A percentile compares a stretch with the other conserved stretches of the same genome.
phyloP scores from a whole-genome alignment of 2,329 filamentous ascomycete genomes.

The Sordariomycetes sp. region DNA sequence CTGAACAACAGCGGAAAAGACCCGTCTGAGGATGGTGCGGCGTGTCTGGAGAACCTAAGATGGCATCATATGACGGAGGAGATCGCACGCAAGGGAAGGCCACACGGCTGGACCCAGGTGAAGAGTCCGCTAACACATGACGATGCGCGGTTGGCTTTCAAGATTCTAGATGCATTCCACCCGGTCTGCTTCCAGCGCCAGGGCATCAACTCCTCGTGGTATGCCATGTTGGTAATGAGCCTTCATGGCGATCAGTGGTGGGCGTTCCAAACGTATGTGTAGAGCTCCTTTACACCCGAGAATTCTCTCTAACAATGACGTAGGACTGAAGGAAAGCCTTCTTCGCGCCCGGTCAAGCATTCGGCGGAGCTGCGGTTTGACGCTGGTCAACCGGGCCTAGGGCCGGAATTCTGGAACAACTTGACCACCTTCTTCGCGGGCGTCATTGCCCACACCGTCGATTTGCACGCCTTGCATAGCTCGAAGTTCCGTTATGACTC shows the following conservation, averaged over 20 bases:
- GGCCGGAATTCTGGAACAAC: constrained; percentile 36
- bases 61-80: constrained; percentile 48
- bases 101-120: constrained; percentile 48
- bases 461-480: constrained; percentile 31
- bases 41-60: constrained; percentile 46
- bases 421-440: constrained; percentile 34
- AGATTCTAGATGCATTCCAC: constrained; percentile 49
- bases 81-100: constrained; percentile 44
- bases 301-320: not conserved
- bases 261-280: constrained; percentile 50
- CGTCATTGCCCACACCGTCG: constrained; percentile 35
- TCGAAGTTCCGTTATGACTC: constrained; percentile 24
- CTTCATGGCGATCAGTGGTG: constrained; percentile 69
- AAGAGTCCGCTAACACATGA: constrained; percentile 35
- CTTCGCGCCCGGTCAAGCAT: constrained; percentile 11
- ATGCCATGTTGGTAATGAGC: constrained; percentile 56
- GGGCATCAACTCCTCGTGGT: constrained; percentile 63
- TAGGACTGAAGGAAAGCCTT: constrained; percentile 4
- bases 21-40: constrained; percentile 41
- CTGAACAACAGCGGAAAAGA: constrained; percentile 46
- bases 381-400: constrained; percentile 27
- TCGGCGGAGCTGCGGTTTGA: constrained; percentile 28
- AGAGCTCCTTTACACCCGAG: not conserved
- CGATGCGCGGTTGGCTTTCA: constrained; percentile 45
- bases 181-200: constrained; percentile 55